Conservation (phyloP, 2,329 filamentous ascomycete genomes). For the Pezicula neosporulosa region DNA sequence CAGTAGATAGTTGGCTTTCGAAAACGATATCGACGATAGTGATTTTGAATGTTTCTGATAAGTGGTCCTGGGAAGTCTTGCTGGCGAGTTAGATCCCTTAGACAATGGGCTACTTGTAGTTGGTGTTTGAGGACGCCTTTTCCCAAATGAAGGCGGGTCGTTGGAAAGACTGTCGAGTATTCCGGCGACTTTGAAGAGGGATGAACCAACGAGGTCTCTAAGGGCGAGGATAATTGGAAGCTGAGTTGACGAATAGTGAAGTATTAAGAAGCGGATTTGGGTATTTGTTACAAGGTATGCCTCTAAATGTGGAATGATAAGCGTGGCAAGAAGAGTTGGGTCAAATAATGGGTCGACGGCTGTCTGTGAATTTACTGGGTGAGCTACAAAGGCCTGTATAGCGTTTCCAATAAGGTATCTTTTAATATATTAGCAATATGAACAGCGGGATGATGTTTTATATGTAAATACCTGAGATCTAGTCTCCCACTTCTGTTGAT, state of each 20-base stretch:
- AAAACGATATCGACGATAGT: slow-evolving; percentile 33
- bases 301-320: slow-evolving; percentile 59
- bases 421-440: background rate
- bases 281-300: slow-evolving; percentile 52
- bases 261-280: slow-evolving; percentile 51
- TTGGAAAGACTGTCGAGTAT: slow-evolving; percentile 37
- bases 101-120: slow-evolving; percentile 10
- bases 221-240: slow-evolving; percentile 54
- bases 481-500: slow-evolving; percentile 50
- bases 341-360: slow-evolving; percentile 50
- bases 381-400: slow-evolving; percentile 51
- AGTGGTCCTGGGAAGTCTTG: background rate
- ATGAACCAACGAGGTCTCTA: slow-evolving; percentile 52
- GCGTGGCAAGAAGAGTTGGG: slow-evolving; percentile 50
- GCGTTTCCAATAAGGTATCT: slow-evolving; percentile 59
- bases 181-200: slow-evolving; percentile 56
- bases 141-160: slow-evolving; percentile 18
- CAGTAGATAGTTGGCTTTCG: slow-evolving; percentile 53
- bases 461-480: slow-evolving; percentile 49
- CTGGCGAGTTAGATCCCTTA: slow-evolving; percentile 8
- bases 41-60: too few relatives aligned
- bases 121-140: slow-evolving; percentile 9
- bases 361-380: slow-evolving; percentile 46
- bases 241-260: slow-evolving; percentile 56
- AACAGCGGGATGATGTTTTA: slow-evolving; percentile 3